These are phyloP conservation scores for Grosmannia penicillata DNA, from an alignment of 2,329 filamentous ascomycete genomes.

Conservation along the genomic window DNA sequence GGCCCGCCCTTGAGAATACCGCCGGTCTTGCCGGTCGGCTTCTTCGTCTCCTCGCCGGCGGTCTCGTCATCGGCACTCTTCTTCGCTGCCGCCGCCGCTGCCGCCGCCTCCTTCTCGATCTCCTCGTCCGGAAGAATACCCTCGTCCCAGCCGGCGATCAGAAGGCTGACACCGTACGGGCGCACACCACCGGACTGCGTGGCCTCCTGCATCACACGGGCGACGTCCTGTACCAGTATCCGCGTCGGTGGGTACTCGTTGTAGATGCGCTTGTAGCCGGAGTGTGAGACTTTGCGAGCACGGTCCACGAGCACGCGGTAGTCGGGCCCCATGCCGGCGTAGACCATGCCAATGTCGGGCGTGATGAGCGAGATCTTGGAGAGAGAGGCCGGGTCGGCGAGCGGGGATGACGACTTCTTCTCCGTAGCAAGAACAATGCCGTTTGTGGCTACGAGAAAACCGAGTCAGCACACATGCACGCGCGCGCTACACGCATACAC, in stretches of 20 bases:
- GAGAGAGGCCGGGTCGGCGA: constrained; percentile 87
- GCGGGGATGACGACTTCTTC: constrained; percentile 96
- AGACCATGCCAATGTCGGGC: constrained; percentile 96
- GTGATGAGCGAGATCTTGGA: constrained; percentile 98
- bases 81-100: constrained; percentile 36
- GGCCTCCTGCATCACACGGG: constrained; percentile 95
- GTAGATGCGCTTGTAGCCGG: constrained; percentile 98
- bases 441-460: constrained; percentile 60
- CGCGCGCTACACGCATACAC: no score
- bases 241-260: constrained; percentile 99
- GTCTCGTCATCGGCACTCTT: constrained; percentile 17
- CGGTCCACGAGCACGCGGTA: constrained; percentile 96
- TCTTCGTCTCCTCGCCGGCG: constrained; percentile 48
- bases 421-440: constrained; percentile 97
- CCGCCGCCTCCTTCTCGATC: constrained; percentile 37
- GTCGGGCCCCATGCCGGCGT: constrained; percentile 97
- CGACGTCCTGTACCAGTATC: constrained; percentile 97
- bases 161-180: constrained; percentile 87
- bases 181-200: constrained; percentile 96
- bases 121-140: constrained; percentile 78
- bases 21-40: constrained; percentile 72
- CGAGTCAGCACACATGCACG: no score
- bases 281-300: constrained; percentile 95
- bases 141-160: constrained; percentile 97
- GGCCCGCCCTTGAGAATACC: constrained; percentile 92